A percentile compares a stretch with the other conserved stretches of the same genome.
These are phyloP conservation scores for Mycena vitilis DNA, from an alignment of 768 basidiomycete species.

Conservation along the genomic window DNA sequence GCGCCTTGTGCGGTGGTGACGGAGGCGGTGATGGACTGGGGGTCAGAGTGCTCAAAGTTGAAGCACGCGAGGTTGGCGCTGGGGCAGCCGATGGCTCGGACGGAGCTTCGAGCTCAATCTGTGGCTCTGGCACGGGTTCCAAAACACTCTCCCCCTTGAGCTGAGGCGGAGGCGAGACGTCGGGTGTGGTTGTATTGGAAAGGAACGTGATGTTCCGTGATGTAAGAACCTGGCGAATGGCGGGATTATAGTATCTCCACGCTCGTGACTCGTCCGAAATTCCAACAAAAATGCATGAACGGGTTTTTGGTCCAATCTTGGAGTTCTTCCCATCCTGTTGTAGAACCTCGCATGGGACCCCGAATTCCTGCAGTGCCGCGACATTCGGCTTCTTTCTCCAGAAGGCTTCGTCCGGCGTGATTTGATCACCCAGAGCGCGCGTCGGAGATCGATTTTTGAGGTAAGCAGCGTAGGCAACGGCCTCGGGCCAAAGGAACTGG, in stretches of 20 bases:
- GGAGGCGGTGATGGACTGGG: background rate
- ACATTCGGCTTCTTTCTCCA: slow-evolving; percentile 33
- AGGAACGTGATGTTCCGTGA: slow-evolving; percentile 35
- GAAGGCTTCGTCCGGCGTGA: slow-evolving; percentile 37
- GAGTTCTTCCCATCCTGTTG: too few species aligned
- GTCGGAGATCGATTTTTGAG: slow-evolving; percentile 38
- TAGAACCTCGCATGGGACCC: too few species aligned
- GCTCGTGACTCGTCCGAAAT: too few species aligned
- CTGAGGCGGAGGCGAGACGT: slow-evolving; percentile 12
- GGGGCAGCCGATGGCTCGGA: background rate
- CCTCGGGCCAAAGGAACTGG: slow-evolving; percentile 37
- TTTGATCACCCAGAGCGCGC: slow-evolving; percentile 14
- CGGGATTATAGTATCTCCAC: background rate
- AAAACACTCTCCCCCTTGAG: too few species aligned
- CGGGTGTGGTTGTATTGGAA: background rate
- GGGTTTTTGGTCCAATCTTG: too few species aligned
- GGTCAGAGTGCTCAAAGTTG: background rate
- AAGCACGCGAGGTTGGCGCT: background rate
- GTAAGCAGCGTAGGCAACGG: slow-evolving; percentile 31
- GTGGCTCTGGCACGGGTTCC: background rate
- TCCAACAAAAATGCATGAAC: too few species aligned
- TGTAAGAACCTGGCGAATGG: slow-evolving; percentile 26
- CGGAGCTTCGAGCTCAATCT: slow-evolving; percentile 17
- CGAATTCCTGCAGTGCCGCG: background rate
- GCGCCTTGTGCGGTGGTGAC: background rate